These are phyloP conservation scores for Musa balbisiana DNA, from an alignment of 202 grass and related monocot genomes.

Conservation along the genomic window DNA sequence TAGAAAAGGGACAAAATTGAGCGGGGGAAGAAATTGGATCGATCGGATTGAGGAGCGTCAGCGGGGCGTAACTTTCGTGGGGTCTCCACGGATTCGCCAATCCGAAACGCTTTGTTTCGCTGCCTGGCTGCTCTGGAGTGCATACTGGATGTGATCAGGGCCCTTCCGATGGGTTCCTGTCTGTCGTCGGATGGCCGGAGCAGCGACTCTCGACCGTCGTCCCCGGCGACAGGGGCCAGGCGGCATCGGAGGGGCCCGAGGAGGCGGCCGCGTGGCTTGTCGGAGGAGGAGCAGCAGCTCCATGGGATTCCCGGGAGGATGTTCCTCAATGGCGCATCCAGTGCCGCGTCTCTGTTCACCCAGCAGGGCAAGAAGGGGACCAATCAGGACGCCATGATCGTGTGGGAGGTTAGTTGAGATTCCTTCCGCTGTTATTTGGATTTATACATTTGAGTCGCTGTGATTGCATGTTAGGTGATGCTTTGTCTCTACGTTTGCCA, in stretches of 20 bases:
- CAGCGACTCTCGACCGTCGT: neutral
- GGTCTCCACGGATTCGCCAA: constrained; percentile 3
- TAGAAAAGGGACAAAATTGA: neutral
- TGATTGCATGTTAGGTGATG: neutral
- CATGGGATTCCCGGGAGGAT: constrained; percentile 28
- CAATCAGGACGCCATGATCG: constrained; percentile 85
- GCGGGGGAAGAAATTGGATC: neutral
- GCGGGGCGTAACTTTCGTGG: neutral
- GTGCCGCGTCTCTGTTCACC: constrained; percentile 50
- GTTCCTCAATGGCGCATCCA: constrained; percentile 36
- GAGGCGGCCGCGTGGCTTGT: constrained; percentile 22
- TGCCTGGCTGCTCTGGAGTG: constrained; percentile 22
- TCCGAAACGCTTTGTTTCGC: neutral
- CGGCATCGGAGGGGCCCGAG: constrained; percentile 12
- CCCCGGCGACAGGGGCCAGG: constrained; percentile 4
- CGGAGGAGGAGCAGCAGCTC: constrained; percentile 17
- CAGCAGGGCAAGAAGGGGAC: constrained; percentile 79
- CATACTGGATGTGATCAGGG: constrained; percentile 18
- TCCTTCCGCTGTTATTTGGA: neutral
- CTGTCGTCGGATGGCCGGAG: constrained; percentile 7
- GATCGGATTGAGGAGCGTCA: neutral
- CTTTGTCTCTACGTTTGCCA: neutral
- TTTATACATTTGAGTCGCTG: neutral
- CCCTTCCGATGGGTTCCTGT: constrained; percentile 27
- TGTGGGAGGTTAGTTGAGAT: constrained; percentile 43